Base-by-base conservation (phyloP, 73 alveolate genomes). In the Durusdinium trenchii region DNA sequence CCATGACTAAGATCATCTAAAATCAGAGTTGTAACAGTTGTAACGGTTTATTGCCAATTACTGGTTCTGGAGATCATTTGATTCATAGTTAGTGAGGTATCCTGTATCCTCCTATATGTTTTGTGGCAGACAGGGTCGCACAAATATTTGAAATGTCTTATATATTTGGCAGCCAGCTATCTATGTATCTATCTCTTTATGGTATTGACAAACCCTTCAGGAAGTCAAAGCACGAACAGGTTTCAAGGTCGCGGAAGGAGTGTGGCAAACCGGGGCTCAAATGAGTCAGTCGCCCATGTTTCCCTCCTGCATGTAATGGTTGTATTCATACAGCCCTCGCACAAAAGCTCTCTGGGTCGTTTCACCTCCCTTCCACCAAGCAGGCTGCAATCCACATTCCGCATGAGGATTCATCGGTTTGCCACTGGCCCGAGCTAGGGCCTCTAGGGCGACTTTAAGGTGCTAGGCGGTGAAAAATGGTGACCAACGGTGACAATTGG, bases 301-400 rank as follows among this genome's bases (percentile, higher is more conserved):
- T 42, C 28, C 26, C 52, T 50, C 98, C 98, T 99, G 99, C 98
- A 99, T 99, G 95, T 99, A 99, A 95, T 99, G 99, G 78, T 99
- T 79, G 99, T 99, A 99, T 84, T 98, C 96, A 73, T 99, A 99
- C 64, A 96, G 99, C 26, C 99, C 99, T 50, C 99, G 84, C 76
- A 99, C 99, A 45, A 95, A 78, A 6, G 98, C 99, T 52, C 48
- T 16, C 12, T 48, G 67, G 18, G 92, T 93, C n/a, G 71, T 16
- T 28, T 83, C 86, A 4, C 48, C 20, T 60, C 98, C 92, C 42
- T 75, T 71, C 98, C 98, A 93, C 98, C 98, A 93, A 46, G 40
- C 40, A 6, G 98, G 98, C 47, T 75, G 86, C 78, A 28, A 40
- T 23, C 98, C 98, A 67, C 98, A 93, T 14, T 40, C 51, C 47